These are phyloP conservation scores for Escovopsis weberi DNA, from an alignment of 2,329 filamentous ascomycete species.

Conservation along the genomic window DNA sequence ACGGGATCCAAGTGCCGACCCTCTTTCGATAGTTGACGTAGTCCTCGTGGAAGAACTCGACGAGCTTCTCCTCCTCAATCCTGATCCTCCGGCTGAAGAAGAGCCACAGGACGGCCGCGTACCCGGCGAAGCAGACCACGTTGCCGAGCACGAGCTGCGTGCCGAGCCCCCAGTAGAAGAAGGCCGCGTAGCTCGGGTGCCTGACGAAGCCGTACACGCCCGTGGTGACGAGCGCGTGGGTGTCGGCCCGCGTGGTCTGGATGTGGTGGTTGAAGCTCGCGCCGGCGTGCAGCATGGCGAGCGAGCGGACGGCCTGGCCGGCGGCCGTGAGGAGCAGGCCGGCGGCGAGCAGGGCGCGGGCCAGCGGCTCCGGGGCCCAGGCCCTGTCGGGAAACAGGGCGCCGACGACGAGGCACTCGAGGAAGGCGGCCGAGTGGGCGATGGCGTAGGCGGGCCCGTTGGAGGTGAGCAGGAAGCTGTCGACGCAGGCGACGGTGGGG, in stretches of 20 bases:
- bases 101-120: constrained; percentile 62
- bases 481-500: constrained; percentile 53
- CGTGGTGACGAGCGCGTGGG: constrained; percentile 67
- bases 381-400: constrained; percentile 36
- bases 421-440: constrained; percentile 60
- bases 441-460: constrained; percentile 78
- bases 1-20: constrained; percentile 69
- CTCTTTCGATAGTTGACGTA: constrained; percentile 59
- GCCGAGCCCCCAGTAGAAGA: constrained; percentile 97
- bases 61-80: constrained; percentile 63
- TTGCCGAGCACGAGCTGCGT: constrained; percentile 88
- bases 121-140: constrained; percentile 58
- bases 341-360: constrained; percentile 28
- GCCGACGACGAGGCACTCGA: constrained; percentile 54
- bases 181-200: constrained; percentile 93
- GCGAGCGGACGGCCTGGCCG: constrained; percentile 63
- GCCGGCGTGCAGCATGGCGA: constrained; percentile 80
- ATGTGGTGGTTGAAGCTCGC: constrained; percentile 86
- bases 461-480: constrained; percentile 67
- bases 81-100: constrained; percentile 68
- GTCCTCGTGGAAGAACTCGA: constrained; percentile 71
- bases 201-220: constrained; percentile 66
- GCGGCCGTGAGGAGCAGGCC: constrained; percentile 50
- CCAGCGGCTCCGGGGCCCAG: constrained; percentile 30
- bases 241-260: constrained; percentile 50